Evolutionary conservation across 225 moss, liverwort and hornwort genomes (phyloP).

Genomic region (Ulota crispa): DNA sequence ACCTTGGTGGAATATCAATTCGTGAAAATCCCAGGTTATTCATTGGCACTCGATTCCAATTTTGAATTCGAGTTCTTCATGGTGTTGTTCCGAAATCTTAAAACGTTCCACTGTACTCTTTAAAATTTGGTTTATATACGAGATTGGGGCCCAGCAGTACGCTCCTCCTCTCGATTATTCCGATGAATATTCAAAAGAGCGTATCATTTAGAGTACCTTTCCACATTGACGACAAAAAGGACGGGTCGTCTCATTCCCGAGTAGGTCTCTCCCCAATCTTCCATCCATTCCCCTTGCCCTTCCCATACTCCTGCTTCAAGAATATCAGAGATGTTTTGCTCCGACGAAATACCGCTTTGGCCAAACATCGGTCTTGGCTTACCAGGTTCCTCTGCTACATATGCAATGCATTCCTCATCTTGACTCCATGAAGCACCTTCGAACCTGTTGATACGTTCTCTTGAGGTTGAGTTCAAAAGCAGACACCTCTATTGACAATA

Average conservation of each 20-base stretch:
- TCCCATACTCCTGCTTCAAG: conserved; percentile 79
- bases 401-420: conserved; percentile 78
- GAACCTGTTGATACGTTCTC: conserved; percentile 59
- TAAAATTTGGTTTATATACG: too few species aligned
- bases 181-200: neutral
- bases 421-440: conserved; percentile 96
- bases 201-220: conserved; percentile 49
- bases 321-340: conserved; percentile 54
- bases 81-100: neutral
- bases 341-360: conserved; percentile 35
- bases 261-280: conserved; percentile 98
- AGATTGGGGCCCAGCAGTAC: neutral
- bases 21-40: neutral
- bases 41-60: neutral
- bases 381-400: conserved; percentile 87
- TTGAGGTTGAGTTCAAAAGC: conserved; percentile 7
- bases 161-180: neutral
- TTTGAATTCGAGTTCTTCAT: neutral
- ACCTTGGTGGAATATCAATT: neutral
- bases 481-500: neutral
- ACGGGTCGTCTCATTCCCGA: conserved; percentile 84
- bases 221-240: conserved; percentile 76
- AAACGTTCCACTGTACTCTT: neutral
- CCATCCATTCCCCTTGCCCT: conserved; percentile 96
- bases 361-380: conserved; percentile 74